Base-by-base conservation (phyloP, 805 yeast genomes). In the Kazachstania psychrophila region DNA sequence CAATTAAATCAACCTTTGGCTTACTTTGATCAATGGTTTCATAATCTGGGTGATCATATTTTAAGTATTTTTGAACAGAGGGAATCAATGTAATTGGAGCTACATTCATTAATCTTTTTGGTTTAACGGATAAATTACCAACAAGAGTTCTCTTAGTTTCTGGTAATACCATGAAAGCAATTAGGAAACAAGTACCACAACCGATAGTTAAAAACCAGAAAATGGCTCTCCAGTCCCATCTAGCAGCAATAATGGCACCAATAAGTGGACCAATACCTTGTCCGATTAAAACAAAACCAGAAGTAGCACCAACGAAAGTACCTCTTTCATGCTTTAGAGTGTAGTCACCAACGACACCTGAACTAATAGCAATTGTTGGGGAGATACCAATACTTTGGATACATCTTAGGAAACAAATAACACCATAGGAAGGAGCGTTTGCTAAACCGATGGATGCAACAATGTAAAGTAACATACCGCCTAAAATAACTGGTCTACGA, bases 251-350 rank as follows among this genome's bases (percentile, higher is more conserved):
- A 0, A 56, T 61, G 5, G 69, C 68, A 39, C 62, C 82, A 14
- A 84, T 57, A 23, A 86, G 59, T 0, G 92, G 83, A 3, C 92
- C 87, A 44, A 85, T 67, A 3, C 83, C 85, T 51, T 79, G 84
- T 1, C 94, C 94, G 18, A 80, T 52, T 28, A 80, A 62, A 2
- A 78, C 73, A 29, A 79, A 59, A 0, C 92, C 88, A 6, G 73
- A 60, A 1, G 75, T 72, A 7, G 78, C 52, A 0, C 92, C 92
- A 33, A 77, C 75, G 45, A 72, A 70, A 0, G 77, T 70, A 5
- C 94, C 95, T 45, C 95, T 68, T 41, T 77, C 75, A 12, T 63
- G 62, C 24, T 79, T 64, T 1, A 75, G 65, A 3, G 85, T 73
- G 28, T 77, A 65, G 59, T 85, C 95, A 13, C 86, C 88, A 11